Evolutionary conservation across 805 yeast genomes (phyloP).

Genomic region (Wickerhamiella shivajii): DNA sequence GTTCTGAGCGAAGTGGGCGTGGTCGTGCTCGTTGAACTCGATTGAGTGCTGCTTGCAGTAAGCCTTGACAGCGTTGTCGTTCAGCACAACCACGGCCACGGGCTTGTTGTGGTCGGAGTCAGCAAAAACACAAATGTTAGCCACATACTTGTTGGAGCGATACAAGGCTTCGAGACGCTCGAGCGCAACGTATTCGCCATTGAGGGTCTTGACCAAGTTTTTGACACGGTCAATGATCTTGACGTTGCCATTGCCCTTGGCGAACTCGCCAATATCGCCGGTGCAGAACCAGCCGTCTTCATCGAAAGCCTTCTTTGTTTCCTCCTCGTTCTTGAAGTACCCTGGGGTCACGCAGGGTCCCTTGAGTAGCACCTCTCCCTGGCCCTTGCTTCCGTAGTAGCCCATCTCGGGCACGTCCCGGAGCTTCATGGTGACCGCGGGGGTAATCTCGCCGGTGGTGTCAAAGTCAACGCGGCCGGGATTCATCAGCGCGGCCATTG

Average conservation of each 20-base stretch:
- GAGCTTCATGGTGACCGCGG: slow-evolving; percentile 74
- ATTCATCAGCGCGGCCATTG: slow-evolving; percentile 61
- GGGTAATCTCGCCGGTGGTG: slow-evolving; percentile 69
- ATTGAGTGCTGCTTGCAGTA: slow-evolving; percentile 37
- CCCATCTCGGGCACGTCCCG: slow-evolving; percentile 87
- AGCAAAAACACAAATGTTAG: slow-evolving; percentile 85
- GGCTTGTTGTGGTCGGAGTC: slow-evolving; percentile 82
- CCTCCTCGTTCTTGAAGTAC: slow-evolving; percentile 72
- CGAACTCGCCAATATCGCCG: slow-evolving; percentile 96
- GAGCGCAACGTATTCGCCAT: slow-evolving; percentile 95
- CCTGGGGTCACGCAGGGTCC: slow-evolving; percentile 63
- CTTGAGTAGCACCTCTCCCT: slow-evolving; percentile 78
- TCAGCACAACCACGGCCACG: slow-evolving; percentile 76
- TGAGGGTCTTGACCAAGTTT: slow-evolving; percentile 86
- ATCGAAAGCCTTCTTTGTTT: slow-evolving; percentile 58
- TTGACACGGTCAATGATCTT: slow-evolving; percentile 85
- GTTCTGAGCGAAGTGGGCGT: slow-evolving; percentile 28
- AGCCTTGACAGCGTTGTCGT: slow-evolving; percentile 46
- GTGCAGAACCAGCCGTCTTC: slow-evolving; percentile 91
- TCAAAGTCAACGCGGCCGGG: slow-evolving; percentile 55
- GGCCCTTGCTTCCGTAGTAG: slow-evolving; percentile 74
- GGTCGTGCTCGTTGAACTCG: slow-evolving; percentile 39
- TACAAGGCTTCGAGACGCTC: slow-evolving; percentile 87
- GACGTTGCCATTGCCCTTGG: slow-evolving; percentile 52
- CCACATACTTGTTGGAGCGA: slow-evolving; percentile 63